Percentiles rank a stretch among this genome's conserved stretches.
Evolutionary conservation across 768 basidiomycete species (phyloP).

Genomic region (Suillus ampliporus): DNA sequence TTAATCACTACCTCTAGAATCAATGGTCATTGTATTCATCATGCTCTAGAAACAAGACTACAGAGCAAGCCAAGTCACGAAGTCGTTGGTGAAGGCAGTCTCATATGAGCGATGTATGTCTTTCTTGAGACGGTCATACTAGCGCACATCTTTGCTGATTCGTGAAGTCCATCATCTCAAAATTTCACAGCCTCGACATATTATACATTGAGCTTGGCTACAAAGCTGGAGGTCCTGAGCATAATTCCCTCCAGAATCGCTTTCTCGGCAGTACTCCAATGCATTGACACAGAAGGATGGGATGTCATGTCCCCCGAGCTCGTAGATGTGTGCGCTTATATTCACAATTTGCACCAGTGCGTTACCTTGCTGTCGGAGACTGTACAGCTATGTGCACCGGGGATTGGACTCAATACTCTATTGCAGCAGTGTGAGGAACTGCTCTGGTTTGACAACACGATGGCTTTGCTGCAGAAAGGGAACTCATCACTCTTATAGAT

Average conservation of each 20-base stretch:
- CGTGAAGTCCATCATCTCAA: background rate
- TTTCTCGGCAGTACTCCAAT: background rate
- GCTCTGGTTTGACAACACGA: background rate
- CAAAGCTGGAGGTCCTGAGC: background rate
- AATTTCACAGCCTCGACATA: background rate
- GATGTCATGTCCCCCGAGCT: background rate
- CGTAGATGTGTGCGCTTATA: background rate
- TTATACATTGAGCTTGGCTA: background rate
- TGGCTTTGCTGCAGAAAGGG: background rate
- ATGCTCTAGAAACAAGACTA: background rate
- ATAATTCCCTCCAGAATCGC: background rate
- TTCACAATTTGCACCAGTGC: background rate
- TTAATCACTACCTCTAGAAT: background rate
- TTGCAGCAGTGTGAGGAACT: no score
- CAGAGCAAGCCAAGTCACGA: background rate
- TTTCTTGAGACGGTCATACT: background rate
- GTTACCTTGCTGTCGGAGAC: background rate
- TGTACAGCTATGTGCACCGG: no score
- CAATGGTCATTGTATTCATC: background rate
- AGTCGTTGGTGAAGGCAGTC: background rate
- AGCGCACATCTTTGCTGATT: background rate
- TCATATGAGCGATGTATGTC: background rate
- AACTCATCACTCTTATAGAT: background rate
- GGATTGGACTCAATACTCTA: no score
- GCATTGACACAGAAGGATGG: background rate